Conservation (phyloP, 2,329 filamentous ascomycete species). For the Chrysoporthe austroafricana region DNA sequence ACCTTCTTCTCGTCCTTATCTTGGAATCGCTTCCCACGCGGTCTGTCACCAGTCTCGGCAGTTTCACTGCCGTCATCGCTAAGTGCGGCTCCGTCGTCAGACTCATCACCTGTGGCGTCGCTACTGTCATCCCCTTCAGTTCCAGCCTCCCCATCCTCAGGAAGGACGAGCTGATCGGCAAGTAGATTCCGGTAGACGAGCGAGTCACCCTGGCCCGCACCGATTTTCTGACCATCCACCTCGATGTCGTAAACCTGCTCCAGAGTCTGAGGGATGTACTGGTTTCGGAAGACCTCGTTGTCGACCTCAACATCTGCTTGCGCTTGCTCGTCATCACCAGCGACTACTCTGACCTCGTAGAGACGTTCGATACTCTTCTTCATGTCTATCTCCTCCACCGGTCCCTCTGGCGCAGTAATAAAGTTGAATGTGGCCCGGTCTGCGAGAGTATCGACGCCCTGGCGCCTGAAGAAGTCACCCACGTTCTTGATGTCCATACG, state of each 20-base stretch:
- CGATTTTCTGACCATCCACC: slow-evolving; percentile 80
- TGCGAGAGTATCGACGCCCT: slow-evolving; percentile 79
- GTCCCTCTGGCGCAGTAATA: slow-evolving; percentile 67
- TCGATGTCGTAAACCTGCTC: slow-evolving; percentile 97
- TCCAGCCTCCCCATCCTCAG: slow-evolving; percentile 41
- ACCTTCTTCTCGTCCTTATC: slow-evolving; percentile 89
- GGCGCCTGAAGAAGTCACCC: slow-evolving; percentile 85
- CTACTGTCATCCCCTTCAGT: slow-evolving; percentile 43
- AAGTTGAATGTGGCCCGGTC: slow-evolving; percentile 86
- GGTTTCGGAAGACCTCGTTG: slow-evolving; percentile 90
- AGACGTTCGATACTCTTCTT: slow-evolving; percentile 66
- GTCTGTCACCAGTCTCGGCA: slow-evolving; percentile 66
- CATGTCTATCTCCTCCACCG: slow-evolving; percentile 65
- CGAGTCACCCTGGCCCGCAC: slow-evolving; percentile 72
- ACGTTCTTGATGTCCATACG: slow-evolving; percentile 99
- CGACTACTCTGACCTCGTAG: slow-evolving; percentile 59
- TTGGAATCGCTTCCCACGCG: slow-evolving; percentile 82
- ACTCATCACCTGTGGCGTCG: slow-evolving; percentile 46
- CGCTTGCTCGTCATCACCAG: slow-evolving; percentile 39
- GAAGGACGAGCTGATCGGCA: slow-evolving; percentile 64
- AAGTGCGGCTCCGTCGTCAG: slow-evolving; percentile 54
- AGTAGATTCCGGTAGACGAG: slow-evolving; percentile 85
- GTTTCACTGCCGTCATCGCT: slow-evolving; percentile 50
- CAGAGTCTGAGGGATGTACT: slow-evolving; percentile 94
- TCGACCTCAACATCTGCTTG: slow-evolving; percentile 71